phyloP scores from a whole-genome alignment of 1,139 yeast species.

The Geotrichum histeridarum region DNA sequence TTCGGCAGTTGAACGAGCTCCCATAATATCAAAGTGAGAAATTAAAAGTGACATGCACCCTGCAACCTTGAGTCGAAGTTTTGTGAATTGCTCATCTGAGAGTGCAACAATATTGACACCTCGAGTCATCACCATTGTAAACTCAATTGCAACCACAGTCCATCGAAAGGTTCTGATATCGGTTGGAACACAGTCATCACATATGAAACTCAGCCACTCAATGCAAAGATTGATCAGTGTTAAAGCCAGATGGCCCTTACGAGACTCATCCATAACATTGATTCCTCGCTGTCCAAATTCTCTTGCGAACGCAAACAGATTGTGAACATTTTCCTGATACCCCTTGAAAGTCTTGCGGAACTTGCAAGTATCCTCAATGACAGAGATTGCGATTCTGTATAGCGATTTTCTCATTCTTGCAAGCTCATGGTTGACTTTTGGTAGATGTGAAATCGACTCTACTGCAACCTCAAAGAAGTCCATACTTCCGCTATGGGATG shows the following conservation, averaged over 20 bases:
- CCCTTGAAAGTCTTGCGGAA: conserved; percentile 44
- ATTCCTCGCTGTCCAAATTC: conserved; percentile 78
- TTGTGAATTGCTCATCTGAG: conserved; percentile 68
- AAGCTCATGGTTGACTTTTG: conserved; percentile 70
- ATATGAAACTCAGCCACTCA: conserved; percentile 88
- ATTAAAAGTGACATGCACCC: conserved; percentile 90
- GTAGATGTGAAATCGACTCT: conserved; percentile 67
- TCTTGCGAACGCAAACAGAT: conserved; percentile 71
- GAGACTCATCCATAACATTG: conserved; percentile 55
- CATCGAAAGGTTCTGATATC: conserved; percentile 88
- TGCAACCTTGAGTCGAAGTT: conserved; percentile 77
- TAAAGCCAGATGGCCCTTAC: conserved; percentile 66
- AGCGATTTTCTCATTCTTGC: conserved; percentile 61
- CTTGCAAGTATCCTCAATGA: conserved; percentile 57
- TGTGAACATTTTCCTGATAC: conserved; percentile 68
- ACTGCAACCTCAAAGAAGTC: conserved; percentile 49
- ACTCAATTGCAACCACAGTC: conserved; percentile 94
- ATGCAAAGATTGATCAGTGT: conserved; percentile 70
- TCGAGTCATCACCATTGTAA: conserved; percentile 90
- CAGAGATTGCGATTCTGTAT: conserved; percentile 62
- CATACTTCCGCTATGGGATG: conserved; percentile 5
- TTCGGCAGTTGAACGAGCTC: conserved; percentile 84
- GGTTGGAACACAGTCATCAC: conserved; percentile 92
- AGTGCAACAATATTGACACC: conserved; percentile 84
- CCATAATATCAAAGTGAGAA: conserved; percentile 97